These are phyloP conservation scores for Lignosus rhinocerotis DNA, from an alignment of 1,284 basidiomycete genomes.

Conservation along the genomic window DNA sequence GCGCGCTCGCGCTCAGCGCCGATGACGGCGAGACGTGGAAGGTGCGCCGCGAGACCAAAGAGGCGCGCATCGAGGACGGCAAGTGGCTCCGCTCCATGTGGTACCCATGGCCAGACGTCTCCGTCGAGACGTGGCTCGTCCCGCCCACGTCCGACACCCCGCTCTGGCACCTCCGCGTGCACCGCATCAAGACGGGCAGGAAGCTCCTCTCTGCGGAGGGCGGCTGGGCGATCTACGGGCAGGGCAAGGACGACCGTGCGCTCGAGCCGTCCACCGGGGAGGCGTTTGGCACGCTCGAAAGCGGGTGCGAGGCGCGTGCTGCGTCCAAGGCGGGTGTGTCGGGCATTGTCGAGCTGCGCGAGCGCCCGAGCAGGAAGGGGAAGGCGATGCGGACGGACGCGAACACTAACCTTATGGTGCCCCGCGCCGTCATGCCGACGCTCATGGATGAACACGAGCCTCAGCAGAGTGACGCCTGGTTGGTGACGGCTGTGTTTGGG, in stretches of 20 bases:
- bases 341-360: slow-evolving; percentile 56
- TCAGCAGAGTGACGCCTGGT: slow-evolving; percentile 49
- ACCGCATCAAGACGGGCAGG: slow-evolving; percentile 57
- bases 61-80: slow-evolving; percentile 59
- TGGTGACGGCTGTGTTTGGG: slow-evolving; percentile 72
- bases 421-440: slow-evolving; percentile 68
- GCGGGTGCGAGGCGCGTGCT: slow-evolving; percentile 49
- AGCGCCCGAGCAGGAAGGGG: slow-evolving; percentile 36
- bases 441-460: slow-evolving; percentile 51
- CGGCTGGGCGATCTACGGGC: slow-evolving; percentile 73
- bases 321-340: slow-evolving; percentile 62
- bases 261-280: slow-evolving; percentile 46
- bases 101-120: slow-evolving; percentile 73
- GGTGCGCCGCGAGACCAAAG: slow-evolving; percentile 60
- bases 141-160: slow-evolving; percentile 59
- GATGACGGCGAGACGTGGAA: slow-evolving; percentile 73
- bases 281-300: slow-evolving; percentile 49
- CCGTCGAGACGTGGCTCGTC: slow-evolving; percentile 75
- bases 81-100: slow-evolving; percentile 67
- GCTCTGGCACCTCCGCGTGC: slow-evolving; percentile 70
- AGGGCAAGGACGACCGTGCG: slow-evolving; percentile 61
- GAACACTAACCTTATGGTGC: slow-evolving; percentile 72
- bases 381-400: slow-evolving; percentile 67
- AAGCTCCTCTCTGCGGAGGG: slow-evolving; percentile 63
- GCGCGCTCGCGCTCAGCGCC: slow-evolving; percentile 67